These are phyloP conservation scores for Aspergillus coremiiformis DNA, from an alignment of 495 filamentous ascomycete species.

Conservation along the genomic window DNA sequence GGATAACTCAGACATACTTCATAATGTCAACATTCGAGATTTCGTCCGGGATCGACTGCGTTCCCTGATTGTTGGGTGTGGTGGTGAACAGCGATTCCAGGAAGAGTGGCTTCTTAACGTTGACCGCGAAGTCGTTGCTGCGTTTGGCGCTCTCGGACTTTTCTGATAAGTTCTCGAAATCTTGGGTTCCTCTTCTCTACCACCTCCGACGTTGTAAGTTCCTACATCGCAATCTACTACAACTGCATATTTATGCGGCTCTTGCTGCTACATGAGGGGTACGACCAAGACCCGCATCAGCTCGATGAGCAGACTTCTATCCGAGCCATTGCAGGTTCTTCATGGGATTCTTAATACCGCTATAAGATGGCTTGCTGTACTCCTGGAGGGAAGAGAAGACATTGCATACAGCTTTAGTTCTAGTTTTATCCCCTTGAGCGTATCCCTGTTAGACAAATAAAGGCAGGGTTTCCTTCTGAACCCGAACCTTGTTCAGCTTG, in stretches of 20 bases:
- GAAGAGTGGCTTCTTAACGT: conserved; percentile 80
- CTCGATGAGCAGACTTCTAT: not conserved
- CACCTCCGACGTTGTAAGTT: not conserved
- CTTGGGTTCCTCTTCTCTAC: not conserved
- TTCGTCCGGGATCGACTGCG: conserved; percentile 63
- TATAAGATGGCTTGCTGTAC: not conserved
- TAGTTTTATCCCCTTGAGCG: not conserved
- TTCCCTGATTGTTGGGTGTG: conserved; percentile 56
- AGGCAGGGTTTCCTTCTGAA: not conserved
- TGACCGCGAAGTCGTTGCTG: conserved; percentile 67
- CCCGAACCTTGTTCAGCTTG: not conserved
- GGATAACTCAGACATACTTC: conserved; percentile 58
- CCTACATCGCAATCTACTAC: not conserved
- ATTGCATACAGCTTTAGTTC: not conserved
- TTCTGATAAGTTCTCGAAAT: conserved; percentile 12
- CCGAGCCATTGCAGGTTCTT: no score
- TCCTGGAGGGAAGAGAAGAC: not conserved
- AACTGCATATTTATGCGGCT: not conserved
- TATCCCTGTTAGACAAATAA: not conserved
- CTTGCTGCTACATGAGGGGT: not conserved
- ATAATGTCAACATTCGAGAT: conserved; percentile 58
- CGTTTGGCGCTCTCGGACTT: conserved; percentile 54
- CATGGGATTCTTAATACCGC: not conserved
- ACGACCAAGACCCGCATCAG: not conserved
- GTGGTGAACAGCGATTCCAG: conserved; percentile 67